Base-by-base conservation (phyloP, 2,329 filamentous ascomycete genomes). In the Sporothrix curviconia region DNA sequence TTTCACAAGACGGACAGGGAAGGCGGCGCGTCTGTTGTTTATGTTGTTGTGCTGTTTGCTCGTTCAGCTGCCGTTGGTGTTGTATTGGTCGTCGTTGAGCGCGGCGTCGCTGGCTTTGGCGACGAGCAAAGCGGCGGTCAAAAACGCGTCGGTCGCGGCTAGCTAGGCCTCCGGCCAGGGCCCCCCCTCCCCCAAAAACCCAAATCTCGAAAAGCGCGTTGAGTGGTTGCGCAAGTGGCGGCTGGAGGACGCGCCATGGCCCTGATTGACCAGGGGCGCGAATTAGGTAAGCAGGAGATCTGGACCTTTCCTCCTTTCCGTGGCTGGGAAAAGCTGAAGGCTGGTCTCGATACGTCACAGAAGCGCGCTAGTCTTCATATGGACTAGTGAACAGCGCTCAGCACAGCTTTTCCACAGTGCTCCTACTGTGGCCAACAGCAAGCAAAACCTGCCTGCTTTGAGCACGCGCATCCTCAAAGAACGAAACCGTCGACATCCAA, bases 141-240 rank as follows among this genome's bases (percentile, higher is more conserved):
- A 56, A 60, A 58, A 62, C 61, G 61, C 61, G n/a, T n/a, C n/a
- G 60, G 56, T 62, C 54, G 54, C 52, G 49, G 50, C 28, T 19
- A 9, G 39, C 17, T 39, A 36, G 37, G 11, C 8, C 19, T n/a
- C n/a, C n/a, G n/a, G n/a, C n/a, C n/a, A n/a, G n/a, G 40, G 44
- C 25, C 3, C n/a, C 52, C 24, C 17, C 25, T 37, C 37, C 49
- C 25, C 50, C 32, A 22, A 40, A 22, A 32, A 32, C 17, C 11
- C 15, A 28, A 52, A n/a, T n/a, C n/a, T n/a, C n/a, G n/a, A n/a
- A 59, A 56, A 55, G 50, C 62, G 62, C 61, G 61, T 64, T 63
- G 57, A 64, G 62, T 63, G 62, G 44, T 60, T 56, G 55, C 59
- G 43, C 24, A 22, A 25, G 7, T 24, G 25, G 5, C 24, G 37